Evolutionary conservation across 768 basidiomycete genomes (phyloP).

Genomic region (Astraeus odoratus): DNA sequence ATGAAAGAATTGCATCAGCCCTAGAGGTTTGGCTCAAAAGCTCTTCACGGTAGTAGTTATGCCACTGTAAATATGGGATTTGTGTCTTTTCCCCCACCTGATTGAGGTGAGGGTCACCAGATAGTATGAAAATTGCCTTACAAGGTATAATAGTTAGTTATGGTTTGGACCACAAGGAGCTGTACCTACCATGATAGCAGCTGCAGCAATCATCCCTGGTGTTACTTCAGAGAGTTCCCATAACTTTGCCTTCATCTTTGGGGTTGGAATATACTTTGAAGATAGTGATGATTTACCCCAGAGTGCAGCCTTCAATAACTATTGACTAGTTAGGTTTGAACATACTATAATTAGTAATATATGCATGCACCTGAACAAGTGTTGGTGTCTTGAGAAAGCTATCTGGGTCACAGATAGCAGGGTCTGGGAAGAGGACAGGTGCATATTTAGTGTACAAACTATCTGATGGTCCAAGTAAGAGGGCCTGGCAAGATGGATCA

Average conservation of each 20-base stretch:
- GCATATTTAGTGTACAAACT: constrained; percentile 3
- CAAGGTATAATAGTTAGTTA: background rate
- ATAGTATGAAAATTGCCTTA: constrained; percentile 6
- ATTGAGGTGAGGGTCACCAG: background rate
- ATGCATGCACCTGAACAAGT: background rate
- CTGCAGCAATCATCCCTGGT: constrained; percentile 1
- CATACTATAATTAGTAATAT: background rate
- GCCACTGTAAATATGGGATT: background rate
- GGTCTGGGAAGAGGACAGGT: background rate
- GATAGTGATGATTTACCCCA: constrained; percentile 1
- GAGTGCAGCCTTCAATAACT: background rate
- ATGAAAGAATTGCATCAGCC: background rate
- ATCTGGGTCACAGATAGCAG: background rate
- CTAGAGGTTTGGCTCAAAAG: background rate
- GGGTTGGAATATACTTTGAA: background rate
- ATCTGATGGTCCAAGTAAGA: too few species aligned
- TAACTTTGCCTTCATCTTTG: constrained; percentile 1
- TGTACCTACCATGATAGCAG: constrained; percentile 3
- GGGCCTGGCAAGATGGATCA: too few species aligned
- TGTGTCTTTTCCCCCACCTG: background rate
- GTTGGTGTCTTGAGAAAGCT: background rate
- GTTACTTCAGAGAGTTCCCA: background rate
- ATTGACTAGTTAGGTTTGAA: too few species aligned
- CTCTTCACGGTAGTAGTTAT: background rate
- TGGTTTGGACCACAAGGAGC: too few species aligned